Percentiles rank a stretch among this genome's conserved stretches.
phyloP scores from a whole-genome alignment of 768 basidiomycete genomes.

The Boletus rubroflammeus region DNA sequence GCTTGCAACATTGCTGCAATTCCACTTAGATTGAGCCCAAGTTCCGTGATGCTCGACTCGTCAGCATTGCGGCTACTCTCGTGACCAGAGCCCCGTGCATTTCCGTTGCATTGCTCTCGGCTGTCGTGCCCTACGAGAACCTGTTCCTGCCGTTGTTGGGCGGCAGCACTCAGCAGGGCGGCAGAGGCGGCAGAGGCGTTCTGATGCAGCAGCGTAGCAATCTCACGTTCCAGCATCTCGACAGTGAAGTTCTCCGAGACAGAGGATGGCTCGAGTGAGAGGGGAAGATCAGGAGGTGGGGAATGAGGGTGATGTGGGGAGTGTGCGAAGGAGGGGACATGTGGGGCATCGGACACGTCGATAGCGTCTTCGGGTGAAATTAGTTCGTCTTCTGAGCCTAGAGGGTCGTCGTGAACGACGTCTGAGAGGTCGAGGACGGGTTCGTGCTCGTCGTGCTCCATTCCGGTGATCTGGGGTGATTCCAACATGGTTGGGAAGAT shows the following conservation, averaged over 20 bases:
- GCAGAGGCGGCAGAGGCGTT: conserved; percentile 69
- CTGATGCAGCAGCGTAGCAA: conserved; percentile 70
- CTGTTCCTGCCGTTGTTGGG: conserved; percentile 59
- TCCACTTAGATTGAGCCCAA: conserved; percentile 57
- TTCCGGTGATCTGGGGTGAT: conserved; percentile 21
- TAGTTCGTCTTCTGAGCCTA: conserved; percentile 52
- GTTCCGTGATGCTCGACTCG: conserved; percentile 27
- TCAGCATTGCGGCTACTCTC: conserved; percentile 14
- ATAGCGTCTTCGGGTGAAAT: conserved; percentile 28
- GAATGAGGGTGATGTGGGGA: conserved; percentile 16
- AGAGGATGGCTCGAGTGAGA: conserved; percentile 38
- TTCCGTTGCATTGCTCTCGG: conserved; percentile 26
- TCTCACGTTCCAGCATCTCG: conserved; percentile 75
- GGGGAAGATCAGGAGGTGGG: conserved; percentile 27
- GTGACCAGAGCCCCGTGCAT: conserved; percentile 11
- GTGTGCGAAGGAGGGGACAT: conserved; percentile 26
- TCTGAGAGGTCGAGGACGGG: conserved; percentile 74
- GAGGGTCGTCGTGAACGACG: conserved; percentile 77
- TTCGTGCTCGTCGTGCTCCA: conserved; percentile 55
- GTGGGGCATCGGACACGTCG: conserved; percentile 32
- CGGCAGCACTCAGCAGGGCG: conserved; percentile 60
- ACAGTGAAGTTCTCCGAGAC: conserved; percentile 54
- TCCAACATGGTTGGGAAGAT: background rate
- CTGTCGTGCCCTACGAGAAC: conserved; percentile 35
- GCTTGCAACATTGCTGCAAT: conserved; percentile 81